Evolutionary conservation across 2,329 filamentous ascomycete species (phyloP).

Genomic region (Calonectria pseudoreteaudii): DNA sequence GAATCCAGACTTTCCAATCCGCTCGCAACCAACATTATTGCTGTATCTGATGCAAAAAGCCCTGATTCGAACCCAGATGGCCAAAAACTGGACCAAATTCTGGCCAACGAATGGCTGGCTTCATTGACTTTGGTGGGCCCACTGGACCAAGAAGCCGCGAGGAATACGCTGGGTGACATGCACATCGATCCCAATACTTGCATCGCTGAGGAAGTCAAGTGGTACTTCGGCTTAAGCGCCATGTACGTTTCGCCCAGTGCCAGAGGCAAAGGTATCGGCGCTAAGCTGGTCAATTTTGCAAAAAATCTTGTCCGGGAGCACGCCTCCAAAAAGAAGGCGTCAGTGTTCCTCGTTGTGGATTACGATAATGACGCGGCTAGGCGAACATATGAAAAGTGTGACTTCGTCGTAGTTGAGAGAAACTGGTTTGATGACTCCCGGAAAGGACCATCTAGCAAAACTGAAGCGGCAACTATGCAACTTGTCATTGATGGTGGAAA

Average conservation of each 20-base stretch:
- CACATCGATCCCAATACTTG: neutral
- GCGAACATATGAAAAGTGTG: conserved; percentile 31
- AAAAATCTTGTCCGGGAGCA: neutral
- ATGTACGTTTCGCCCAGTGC: conserved; percentile 26
- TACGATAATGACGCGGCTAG: conserved; percentile 16
- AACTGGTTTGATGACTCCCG: conserved; percentile 28
- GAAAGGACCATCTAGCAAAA: neutral
- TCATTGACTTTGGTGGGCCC: conserved; percentile 27
- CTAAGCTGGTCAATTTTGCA: conserved; percentile 14
- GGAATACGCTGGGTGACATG: neutral
- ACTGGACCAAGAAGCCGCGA: neutral
- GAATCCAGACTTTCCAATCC: conserved; percentile 18
- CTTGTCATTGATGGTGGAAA: neutral
- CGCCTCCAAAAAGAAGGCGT: neutral
- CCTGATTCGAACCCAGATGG: neutral
- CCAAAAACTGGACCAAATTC: neutral
- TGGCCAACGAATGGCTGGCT: conserved; percentile 24
- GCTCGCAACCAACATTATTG: conserved; percentile 4
- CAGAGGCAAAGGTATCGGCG: conserved; percentile 26
- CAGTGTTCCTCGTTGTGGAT: conserved; percentile 22
- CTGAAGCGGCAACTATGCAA: conserved; percentile 29
- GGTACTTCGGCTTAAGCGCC: conserved; percentile 24
- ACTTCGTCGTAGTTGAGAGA: conserved; percentile 22
- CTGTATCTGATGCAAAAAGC: neutral
- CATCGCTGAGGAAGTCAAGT: neutral